These are phyloP conservation scores for Helianthus annuus DNA, from an alignment of 129 eudicot species.

Conservation along the genomic window HanXRQr2.0-SUNRISE NC_035448.2:193916105-193916604, in stretches of 20 bases:
- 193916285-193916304: slow-evolving; percentile 18
- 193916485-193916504: not conserved
- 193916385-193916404: slow-evolving; percentile 13
- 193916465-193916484: not conserved
- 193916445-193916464: not conserved
- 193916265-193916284: slow-evolving; percentile 19
- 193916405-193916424: not conserved
- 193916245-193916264: not conserved
- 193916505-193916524: not conserved
- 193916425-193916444: slow-evolving; percentile 4
- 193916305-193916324: slow-evolving; percentile 26
- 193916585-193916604: too few relatives aligned
- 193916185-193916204: slow-evolving; percentile 3
- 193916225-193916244: slow-evolving; percentile 16
- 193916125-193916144: slow-evolving; percentile 34
- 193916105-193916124: slow-evolving; percentile 61
- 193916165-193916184: not conserved
- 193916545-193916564: too few relatives aligned
- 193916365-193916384: slow-evolving; percentile 20
- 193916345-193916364: slow-evolving; percentile 28
- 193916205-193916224: not conserved
- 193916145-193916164: not conserved
- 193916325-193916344: not conserved
- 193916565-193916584: too few relatives aligned
- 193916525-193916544: too few relatives aligned